Percentiles rank a stretch among this genome's conserved stretches.
phyloP scores from a whole-genome alignment of 768 basidiomycete genomes.

The Termitomyces sp. region DNA sequence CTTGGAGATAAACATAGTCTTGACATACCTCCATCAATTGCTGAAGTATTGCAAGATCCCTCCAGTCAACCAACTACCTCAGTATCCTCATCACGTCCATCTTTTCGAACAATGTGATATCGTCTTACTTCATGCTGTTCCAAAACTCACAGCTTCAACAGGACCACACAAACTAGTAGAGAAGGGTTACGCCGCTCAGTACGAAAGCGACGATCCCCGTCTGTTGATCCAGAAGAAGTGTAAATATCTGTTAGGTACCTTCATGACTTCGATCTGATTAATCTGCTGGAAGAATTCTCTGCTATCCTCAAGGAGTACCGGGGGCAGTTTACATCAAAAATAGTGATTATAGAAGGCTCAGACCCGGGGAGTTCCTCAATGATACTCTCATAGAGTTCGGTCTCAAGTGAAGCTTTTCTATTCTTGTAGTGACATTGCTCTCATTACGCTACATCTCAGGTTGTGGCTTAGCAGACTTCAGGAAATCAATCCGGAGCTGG shows the following conservation, averaged over 20 bases:
- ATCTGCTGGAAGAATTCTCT: slow-evolving; percentile 49
- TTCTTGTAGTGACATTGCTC: not conserved
- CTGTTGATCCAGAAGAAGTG: slow-evolving; percentile 60
- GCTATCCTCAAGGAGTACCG: slow-evolving; percentile 64
- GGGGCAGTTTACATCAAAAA: slow-evolving; percentile 81
- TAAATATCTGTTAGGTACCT: slow-evolving; percentile 24
- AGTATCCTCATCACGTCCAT: slow-evolving; percentile 1
- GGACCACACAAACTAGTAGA: not conserved
- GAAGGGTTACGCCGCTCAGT: slow-evolving; percentile 13
- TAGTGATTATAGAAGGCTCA: slow-evolving; percentile 69
- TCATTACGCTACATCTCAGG: slow-evolving; percentile 32
- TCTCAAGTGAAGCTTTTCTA: slow-evolving; percentile 60
- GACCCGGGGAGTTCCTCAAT: slow-evolving; percentile 84
- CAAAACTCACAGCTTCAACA: not conserved
- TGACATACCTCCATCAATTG: slow-evolving; percentile 4
- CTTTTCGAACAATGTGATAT: slow-evolving; percentile 6
- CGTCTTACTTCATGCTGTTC: not conserved
- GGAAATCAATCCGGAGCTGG: slow-evolving; percentile 50
- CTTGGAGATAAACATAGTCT: slow-evolving; percentile 3
- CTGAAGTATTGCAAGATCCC: not conserved
- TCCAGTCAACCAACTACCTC: slow-evolving; percentile 2
- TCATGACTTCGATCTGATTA: not conserved
- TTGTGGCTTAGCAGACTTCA: slow-evolving; percentile 64
- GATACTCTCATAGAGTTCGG: slow-evolving; percentile 97
- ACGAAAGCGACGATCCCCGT: slow-evolving; percentile 16